Evolutionary conservation across 176 grass and related monocot species (phyloP).

Genomic region (Musa schizocarpa): DNA sequence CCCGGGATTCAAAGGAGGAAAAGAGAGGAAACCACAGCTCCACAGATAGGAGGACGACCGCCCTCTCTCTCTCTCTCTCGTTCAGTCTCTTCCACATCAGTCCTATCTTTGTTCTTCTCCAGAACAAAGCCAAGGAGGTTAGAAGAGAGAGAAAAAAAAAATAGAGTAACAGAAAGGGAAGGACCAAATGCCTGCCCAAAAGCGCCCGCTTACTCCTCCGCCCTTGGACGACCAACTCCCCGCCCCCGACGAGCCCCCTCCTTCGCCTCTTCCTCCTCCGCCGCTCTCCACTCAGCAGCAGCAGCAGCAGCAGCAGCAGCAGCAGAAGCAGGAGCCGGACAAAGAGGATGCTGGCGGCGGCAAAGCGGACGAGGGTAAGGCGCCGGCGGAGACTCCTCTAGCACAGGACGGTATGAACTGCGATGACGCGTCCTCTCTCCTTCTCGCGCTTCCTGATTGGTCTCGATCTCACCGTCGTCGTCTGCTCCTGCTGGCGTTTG

Average conservation of each 20-base stretch:
- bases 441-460: background rate
- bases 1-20: background rate
- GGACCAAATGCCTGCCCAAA: slow-evolving; percentile 52
- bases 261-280: background rate
- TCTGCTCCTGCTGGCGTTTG: background rate
- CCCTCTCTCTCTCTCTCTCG: slow-evolving; percentile 43
- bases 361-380: background rate
- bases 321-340: background rate
- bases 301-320: background rate
- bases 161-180: background rate
- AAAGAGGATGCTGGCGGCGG: slow-evolving; percentile 11
- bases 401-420: background rate
- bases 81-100: background rate
- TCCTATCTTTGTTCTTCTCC: background rate
- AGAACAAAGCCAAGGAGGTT: too few relatives aligned
- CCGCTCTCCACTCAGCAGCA: background rate
- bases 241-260: slow-evolving; percentile 7
- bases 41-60: background rate
- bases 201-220: slow-evolving; percentile 34
- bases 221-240: slow-evolving; percentile 21
- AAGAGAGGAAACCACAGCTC: background rate
- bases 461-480: slow-evolving; percentile 10
- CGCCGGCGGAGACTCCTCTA: background rate
- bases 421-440: background rate
- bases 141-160: too few relatives aligned